Conservation (phyloP, 768 basidiomycete genomes). For the Lactifluus piperatus region DNA sequence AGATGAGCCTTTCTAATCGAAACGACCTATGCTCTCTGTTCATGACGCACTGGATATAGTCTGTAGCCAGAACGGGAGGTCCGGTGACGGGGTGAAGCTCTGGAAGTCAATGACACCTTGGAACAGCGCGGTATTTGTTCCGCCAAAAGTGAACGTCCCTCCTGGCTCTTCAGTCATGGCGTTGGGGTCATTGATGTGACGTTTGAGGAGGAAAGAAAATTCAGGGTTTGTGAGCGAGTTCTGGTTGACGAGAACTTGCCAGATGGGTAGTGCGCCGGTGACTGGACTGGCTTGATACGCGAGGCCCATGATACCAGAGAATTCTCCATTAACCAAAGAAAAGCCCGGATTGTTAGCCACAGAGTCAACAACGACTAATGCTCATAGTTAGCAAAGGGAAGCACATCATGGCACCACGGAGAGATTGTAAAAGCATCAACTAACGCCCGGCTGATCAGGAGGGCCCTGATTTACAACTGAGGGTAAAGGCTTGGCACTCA, state of each 20-base stretch:
- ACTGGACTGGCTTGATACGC: conserved; percentile 53
- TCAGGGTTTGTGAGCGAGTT: conserved; percentile 41
- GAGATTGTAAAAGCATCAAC: background rate
- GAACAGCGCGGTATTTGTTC: too few relatives aligned
- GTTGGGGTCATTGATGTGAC: too few relatives aligned
- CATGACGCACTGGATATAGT: too few relatives aligned
- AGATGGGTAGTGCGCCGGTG: conserved; percentile 53
- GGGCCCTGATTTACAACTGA: background rate
- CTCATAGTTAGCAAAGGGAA: background rate
- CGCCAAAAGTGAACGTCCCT: too few relatives aligned
- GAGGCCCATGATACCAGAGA: conserved; percentile 72
- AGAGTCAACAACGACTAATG: conserved; percentile 39
- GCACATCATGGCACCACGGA: too few relatives aligned
- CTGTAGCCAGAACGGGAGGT: too few relatives aligned
- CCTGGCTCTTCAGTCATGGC: too few relatives aligned
- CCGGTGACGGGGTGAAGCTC: too few relatives aligned
- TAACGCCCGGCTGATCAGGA: background rate
- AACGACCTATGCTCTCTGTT: too few relatives aligned
- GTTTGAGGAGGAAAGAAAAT: conserved; percentile 60
- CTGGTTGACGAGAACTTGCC: conserved; percentile 42
- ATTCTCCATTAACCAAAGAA: conserved; percentile 38
- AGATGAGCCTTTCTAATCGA: too few relatives aligned
- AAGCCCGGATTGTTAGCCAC: too few relatives aligned
- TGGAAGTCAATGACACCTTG: too few relatives aligned
- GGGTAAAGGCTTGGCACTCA: background rate